These are phyloP conservation scores for Poterioochromonas sp. DNA, from an alignment of 352 stramenopile genomes.

Conservation along the genomic window DNA sequence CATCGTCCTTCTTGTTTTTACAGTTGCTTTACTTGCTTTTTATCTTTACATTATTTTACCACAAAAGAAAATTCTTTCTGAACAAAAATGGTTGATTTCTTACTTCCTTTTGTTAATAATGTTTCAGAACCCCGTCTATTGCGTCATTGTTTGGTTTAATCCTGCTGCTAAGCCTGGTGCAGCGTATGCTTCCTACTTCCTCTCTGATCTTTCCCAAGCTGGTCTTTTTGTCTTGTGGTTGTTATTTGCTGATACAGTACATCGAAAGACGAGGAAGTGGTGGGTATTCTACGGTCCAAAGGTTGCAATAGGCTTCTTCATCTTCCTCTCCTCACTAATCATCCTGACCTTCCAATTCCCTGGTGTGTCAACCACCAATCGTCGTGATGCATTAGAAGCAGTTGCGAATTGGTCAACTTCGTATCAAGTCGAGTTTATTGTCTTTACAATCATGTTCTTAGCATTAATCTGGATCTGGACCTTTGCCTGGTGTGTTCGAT, in stretches of 20 bases:
- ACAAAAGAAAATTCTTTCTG: not conserved
- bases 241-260: not conserved
- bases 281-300: constrained; percentile 17
- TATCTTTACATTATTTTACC: not conserved
- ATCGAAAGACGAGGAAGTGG: not conserved
- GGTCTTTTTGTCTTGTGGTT: constrained; percentile 23
- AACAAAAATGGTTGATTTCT: constrained; percentile 14
- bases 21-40: not conserved
- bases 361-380: not conserved
- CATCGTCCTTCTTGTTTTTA: not conserved
- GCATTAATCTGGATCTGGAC: not conserved
- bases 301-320: not conserved
- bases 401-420: not conserved
- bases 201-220: not conserved
- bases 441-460: constrained; percentile 15
- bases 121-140: constrained; percentile 28
- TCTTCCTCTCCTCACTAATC: not conserved
- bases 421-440: not conserved
- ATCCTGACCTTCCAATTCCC: constrained; percentile 19
- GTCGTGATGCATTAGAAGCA: not conserved
- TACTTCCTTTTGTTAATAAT: constrained; percentile 5
- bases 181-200: constrained; percentile 8
- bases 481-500: not conserved
- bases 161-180: not conserved
- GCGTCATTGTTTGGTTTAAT: constrained; percentile 8